These are phyloP conservation scores for Tylopilus plumbeoviolaceoides DNA, from an alignment of 768 basidiomycete genomes.

Conservation along the genomic window DNA sequence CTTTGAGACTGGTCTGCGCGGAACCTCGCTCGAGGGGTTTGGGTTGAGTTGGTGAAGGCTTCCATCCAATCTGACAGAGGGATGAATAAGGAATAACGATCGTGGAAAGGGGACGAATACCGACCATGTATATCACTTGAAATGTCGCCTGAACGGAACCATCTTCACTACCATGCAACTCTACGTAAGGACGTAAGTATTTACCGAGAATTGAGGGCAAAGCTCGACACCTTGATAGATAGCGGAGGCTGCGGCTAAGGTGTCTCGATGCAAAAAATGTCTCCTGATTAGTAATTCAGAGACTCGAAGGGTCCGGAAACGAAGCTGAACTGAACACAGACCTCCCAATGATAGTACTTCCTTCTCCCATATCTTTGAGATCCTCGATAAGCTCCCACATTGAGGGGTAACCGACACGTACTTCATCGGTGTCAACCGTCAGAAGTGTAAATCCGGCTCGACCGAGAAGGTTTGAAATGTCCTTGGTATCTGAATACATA, in stretches of 20 bases:
- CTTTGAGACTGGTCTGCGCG: constrained; percentile 57
- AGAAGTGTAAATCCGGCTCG: constrained; percentile 92
- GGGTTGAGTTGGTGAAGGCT: constrained; percentile 63
- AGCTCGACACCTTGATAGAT: constrained; percentile 73
- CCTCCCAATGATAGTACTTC: constrained; percentile 86
- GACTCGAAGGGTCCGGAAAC: not conserved
- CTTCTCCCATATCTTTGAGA: constrained; percentile 94
- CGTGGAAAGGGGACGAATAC: constrained; percentile 16
- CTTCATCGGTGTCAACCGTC: constrained; percentile 94
- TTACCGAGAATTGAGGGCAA: not conserved
- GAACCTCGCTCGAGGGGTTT: constrained; percentile 63
- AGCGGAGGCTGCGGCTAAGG: constrained; percentile 83
- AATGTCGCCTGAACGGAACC: constrained; percentile 92
- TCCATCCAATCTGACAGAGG: constrained; percentile 74
- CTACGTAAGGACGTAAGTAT: constrained; percentile 37
- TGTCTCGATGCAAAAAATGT: constrained; percentile 73
- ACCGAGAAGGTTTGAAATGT: constrained; percentile 87
- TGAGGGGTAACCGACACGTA: constrained; percentile 84
- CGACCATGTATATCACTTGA: constrained; percentile 90
- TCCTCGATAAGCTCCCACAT: constrained; percentile 97
- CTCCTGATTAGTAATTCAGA: constrained; percentile 40
- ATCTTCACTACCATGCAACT: constrained; percentile 79
- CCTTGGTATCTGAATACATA: constrained; percentile 67
- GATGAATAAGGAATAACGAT: not conserved
- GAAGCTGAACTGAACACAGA: constrained; percentile 28